Conservation (phyloP, 306 rosid genomes). For the Lithocarpus polystachyus region DNA sequence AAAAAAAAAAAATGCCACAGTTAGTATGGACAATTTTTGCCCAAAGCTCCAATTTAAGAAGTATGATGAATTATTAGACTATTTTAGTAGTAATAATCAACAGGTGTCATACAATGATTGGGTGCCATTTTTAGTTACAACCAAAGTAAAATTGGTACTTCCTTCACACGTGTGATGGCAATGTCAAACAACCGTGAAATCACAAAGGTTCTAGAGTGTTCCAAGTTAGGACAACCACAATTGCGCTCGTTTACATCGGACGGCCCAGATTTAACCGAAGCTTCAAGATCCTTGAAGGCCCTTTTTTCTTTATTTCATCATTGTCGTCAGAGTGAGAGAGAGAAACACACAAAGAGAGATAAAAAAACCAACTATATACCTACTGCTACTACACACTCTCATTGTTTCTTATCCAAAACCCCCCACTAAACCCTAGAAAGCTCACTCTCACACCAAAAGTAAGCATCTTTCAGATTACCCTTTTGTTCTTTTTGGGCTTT, state of each 20-base stretch:
- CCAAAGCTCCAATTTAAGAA: no score
- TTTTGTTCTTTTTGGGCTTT: background rate
- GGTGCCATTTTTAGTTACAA: no score
- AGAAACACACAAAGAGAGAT: background rate
- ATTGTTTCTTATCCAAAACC: background rate
- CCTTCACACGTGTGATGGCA: no score
- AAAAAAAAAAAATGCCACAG: no score
- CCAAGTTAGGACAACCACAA: conserved; percentile 15
- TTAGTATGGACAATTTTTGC: no score
- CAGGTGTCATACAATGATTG: no score
- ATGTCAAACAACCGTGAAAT: no score
- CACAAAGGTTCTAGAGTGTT: conserved; percentile 25
- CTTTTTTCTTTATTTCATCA: background rate
- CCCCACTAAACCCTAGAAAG: background rate
- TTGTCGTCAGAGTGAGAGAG: no score
- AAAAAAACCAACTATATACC: background rate
- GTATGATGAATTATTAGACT: no score
- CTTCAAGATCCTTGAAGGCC: conserved; percentile 19
- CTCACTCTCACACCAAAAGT: background rate
- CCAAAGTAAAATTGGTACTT: no score
- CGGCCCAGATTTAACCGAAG: conserved; percentile 30
- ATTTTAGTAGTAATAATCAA: no score
- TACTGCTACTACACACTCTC: background rate
- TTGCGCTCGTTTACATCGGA: conserved; percentile 3
- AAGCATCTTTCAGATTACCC: background rate